Evolutionary conservation across 129 eudicot species (phyloP), one percentile per base, ranked within the genome.

Genomic region (Helichrysum umbraculigerum): DNA sequence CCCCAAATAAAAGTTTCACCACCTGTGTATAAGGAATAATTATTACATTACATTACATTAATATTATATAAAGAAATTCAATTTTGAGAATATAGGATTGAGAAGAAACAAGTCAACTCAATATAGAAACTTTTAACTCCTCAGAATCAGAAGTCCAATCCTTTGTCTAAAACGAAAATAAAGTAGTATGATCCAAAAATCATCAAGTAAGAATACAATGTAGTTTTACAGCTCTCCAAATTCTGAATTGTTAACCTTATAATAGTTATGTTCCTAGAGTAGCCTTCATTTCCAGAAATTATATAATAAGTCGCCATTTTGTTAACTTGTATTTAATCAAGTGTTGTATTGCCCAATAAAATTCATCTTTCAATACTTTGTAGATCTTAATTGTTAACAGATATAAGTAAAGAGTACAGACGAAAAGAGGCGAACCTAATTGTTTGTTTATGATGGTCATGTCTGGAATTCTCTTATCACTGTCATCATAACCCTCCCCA

Each of bases 391-490:
- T 0, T 51, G 39, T 63, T 52, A 4, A 44, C 70, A 66, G 34
- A 57, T 41, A 37, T 4, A 50, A 52, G 51, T 8, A 35, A 30
- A 19, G 28, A 12, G 44, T 32, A 44, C 0, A 52, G 62, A 32
- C 19, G 54, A 42, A 20, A 68, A 62, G 63, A 32, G 16, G 51
- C 0, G 7, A 81, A 93, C 98, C 98, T 75, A 93, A 90, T 78
- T 88, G 98, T 75, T 76, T 80, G 87, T 93, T 93, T 66, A 93
- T 93, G 59, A 93, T 93, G 79, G 98, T 88, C 98, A 93, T 93
- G 82, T 93, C 98, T 14, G 98, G 98, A 76, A 93, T 93, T 71
- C 98, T 85, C 79, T 93, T 93, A 82, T 93, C 98, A 81, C 98
- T 93, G 81, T 93, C 97, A 61, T 93, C 98, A 72, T 93, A 90